Base-by-base conservation (phyloP, 2,329 filamentous ascomycete genomes). In the Ascochyta rabiei region DNA sequence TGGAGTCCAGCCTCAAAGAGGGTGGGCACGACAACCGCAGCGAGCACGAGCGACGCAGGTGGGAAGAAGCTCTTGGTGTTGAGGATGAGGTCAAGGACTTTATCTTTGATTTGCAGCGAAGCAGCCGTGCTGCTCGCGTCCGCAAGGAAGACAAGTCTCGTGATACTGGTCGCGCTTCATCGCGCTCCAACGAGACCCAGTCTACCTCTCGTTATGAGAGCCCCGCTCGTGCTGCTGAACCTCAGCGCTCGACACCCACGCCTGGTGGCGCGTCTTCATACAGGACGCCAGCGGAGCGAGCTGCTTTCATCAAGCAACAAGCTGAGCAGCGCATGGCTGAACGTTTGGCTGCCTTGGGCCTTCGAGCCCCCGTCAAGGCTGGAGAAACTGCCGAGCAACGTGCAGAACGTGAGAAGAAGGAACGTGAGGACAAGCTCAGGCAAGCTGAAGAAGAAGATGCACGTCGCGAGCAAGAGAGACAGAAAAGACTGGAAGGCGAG, bases 51-150 rank as follows among this genome's bases (percentile, higher is more conserved):
- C 88, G 86, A 67, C 87, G 95, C 58, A 86, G 95, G 58, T 99
- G 95, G 95, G 92, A 99, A 66, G 95, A 99, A 76, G 95, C 87
- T 9, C 82, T 99, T 33, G 95, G 95, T 24, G 95, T 99, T 24
- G 95, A 99, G 72, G 93, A 99, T 69, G 92, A 96, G 69, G 89
- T 98, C 58, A 91, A 92, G 69, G 95, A 99, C 70, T 98, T 99
- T 75, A 99, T 99, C 73, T 98, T 95, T 72, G 95, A 98, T 64
- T 80, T 99, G 48, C 93, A 97, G 73, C 87, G 93, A 57, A 90
- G 88, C 59, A 96, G 91, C 73, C 86, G 92, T 61, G 83, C 91
- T 60, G 82, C 90, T 48, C 87, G 88, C 55, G 78, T 96, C 53
- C 79, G 86, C 48, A 84, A 83, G 60, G 82, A 87, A 70, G 84